Evolutionary conservation across 805 yeast genomes (phyloP).

Genomic region (Hanseniaspora meyeri): DNA sequence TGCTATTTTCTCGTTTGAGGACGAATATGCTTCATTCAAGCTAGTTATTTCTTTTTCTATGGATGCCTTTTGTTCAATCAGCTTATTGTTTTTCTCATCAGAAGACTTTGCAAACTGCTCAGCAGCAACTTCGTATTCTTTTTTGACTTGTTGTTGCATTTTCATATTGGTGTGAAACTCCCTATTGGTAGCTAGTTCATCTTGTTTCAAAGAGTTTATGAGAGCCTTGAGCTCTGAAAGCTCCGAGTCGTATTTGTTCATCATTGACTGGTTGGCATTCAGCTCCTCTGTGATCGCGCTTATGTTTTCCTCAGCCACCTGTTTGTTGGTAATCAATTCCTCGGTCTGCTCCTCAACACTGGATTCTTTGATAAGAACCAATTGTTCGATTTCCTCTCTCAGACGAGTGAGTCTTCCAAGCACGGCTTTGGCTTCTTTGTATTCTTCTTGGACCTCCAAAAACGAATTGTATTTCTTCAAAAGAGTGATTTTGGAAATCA

Average conservation of each 20-base stretch:
- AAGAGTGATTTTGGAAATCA: constrained; percentile 1
- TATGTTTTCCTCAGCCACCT: background rate
- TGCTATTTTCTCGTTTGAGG: constrained; percentile 19
- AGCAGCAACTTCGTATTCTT: constrained; percentile 18
- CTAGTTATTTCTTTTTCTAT: constrained; percentile 18
- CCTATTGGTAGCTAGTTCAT: background rate
- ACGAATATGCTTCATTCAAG: constrained; percentile 18
- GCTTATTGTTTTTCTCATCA: constrained; percentile 20
- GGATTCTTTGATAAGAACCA: background rate
- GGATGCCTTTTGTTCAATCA: constrained; percentile 20
- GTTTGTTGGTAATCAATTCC: background rate
- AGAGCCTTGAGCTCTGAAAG: no score
- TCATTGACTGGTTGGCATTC: background rate
- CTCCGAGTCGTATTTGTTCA: background rate
- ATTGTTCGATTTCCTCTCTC: background rate
- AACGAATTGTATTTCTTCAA: background rate
- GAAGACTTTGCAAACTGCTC: constrained; percentile 17
- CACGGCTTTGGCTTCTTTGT: background rate
- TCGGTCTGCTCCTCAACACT: background rate
- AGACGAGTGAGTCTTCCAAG: background rate
- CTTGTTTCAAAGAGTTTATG: background rate
- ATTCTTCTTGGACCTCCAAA: background rate
- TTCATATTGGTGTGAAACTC: constrained; percentile 15
- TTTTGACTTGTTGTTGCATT: constrained; percentile 16
- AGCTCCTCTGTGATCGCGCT: background rate